These are phyloP conservation scores for Alternaria longipes DNA, from an alignment of 2,329 filamentous ascomycete species.

Conservation along the genomic window DNA sequence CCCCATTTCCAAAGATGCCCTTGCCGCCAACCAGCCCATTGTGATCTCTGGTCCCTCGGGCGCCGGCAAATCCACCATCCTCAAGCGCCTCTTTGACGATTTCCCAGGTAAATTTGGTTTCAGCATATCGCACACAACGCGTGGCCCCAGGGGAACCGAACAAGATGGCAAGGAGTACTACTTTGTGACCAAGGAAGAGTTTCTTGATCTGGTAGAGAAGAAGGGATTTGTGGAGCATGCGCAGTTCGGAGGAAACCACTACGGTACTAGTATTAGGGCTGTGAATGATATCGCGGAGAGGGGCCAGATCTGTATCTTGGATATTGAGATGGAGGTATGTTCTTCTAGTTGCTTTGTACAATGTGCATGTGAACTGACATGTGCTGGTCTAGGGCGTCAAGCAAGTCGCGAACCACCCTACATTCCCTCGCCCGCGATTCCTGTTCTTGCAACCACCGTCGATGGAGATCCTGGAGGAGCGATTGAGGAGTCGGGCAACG, in stretches of 20 bases:
- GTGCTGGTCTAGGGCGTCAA: conserved; percentile 74
- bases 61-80: conserved; percentile 83
- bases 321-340: conserved; percentile 93
- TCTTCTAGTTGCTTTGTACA: background rate
- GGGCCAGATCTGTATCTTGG: conserved; percentile 80
- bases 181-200: conserved; percentile 64
- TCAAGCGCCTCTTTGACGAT: conserved; percentile 73
- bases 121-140: conserved; percentile 76
- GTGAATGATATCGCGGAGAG: conserved; percentile 77
- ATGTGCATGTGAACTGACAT: background rate
- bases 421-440: conserved; percentile 75
- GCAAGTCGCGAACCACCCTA: conserved; percentile 79
- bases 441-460: conserved; percentile 86
- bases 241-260: conserved; percentile 83
- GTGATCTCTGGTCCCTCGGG: conserved; percentile 83
- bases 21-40: conserved; percentile 60
- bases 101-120: conserved; percentile 73
- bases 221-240: conserved; percentile 87
- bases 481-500: conserved; percentile 56
- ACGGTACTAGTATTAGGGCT: conserved; percentile 83
- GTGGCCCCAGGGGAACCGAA: conserved; percentile 78
- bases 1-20: conserved; percentile 28
- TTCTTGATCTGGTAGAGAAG: conserved; percentile 63
- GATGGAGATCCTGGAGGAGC: conserved; percentile 74
- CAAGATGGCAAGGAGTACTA: conserved; percentile 81